Conservation (phyloP, 1,139 yeast species). For the Debaryomyces sp. region DNA sequence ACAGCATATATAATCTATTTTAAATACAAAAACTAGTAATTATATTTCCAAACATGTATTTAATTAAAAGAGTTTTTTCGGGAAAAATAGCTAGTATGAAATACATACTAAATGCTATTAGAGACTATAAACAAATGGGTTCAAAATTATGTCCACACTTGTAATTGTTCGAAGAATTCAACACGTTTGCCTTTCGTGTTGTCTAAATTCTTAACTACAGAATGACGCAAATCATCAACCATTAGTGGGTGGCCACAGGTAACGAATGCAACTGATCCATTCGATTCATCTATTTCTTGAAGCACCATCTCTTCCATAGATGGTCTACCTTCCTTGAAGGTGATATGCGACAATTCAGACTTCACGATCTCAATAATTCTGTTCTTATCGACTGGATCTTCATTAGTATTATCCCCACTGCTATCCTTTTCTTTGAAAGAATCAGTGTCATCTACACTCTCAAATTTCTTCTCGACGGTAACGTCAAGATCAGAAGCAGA, state of each 20-base stretch:
- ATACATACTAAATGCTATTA: too few relatives aligned
- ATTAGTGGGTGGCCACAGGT: conserved; percentile 57
- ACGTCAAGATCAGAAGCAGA: conserved; percentile 22
- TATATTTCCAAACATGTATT: too few relatives aligned
- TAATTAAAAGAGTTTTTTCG: too few relatives aligned
- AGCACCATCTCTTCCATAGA: conserved; percentile 27
- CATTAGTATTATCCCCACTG: conserved; percentile 3
- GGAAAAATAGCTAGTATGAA: too few relatives aligned
- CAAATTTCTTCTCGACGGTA: conserved; percentile 14
- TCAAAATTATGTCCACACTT: conserved; percentile 36
- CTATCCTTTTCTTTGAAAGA: background rate
- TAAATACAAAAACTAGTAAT: too few relatives aligned
- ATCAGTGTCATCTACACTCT: conserved; percentile 1
- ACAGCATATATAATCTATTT: too few relatives aligned
- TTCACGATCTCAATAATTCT: conserved; percentile 17
- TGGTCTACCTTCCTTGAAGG: conserved; percentile 39
- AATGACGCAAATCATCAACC: conserved; percentile 52
- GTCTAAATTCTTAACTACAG: conserved; percentile 31
- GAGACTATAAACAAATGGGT: too few relatives aligned
- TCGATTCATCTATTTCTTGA: conserved; percentile 29
- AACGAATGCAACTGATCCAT: conserved; percentile 44
- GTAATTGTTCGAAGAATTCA: conserved; percentile 42
- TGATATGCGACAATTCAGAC: conserved; percentile 28
- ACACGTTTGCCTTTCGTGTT: conserved; percentile 30
- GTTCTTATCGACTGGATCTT: conserved; percentile 7